Evolutionary conservation across 805 yeast species (phyloP).

Genomic region (Wickerhamomyces tratensis): DNA sequence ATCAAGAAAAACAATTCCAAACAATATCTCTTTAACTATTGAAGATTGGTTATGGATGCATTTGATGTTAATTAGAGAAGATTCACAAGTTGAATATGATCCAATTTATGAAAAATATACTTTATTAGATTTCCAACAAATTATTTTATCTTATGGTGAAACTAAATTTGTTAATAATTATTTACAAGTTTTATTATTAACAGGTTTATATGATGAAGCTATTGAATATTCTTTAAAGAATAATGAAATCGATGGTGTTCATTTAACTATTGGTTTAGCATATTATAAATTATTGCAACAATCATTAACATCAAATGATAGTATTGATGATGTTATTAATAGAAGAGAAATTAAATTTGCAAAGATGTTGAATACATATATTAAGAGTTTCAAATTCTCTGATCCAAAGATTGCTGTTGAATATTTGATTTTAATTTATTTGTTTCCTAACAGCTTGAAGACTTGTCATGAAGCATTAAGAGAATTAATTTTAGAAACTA

Average conservation of each 20-base stretch:
- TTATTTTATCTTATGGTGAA: slow-evolving; percentile 63
- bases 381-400: slow-evolving; percentile 70
- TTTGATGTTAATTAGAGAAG: slow-evolving; percentile 63
- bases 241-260: slow-evolving; percentile 82
- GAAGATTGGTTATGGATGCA: slow-evolving; percentile 99
- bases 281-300: slow-evolving; percentile 62
- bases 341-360: slow-evolving; percentile 37
- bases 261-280: slow-evolving; percentile 73
- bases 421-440: slow-evolving; percentile 63
- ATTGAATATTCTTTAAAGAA: slow-evolving; percentile 50
- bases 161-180: slow-evolving; percentile 63
- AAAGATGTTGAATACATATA: slow-evolving; percentile 67
- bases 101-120: slow-evolving; percentile 65
- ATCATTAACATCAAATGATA: slow-evolving; percentile 17
- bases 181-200: slow-evolving; percentile 60
- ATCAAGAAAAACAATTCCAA: slow-evolving; percentile 54
- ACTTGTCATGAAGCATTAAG: slow-evolving; percentile 71
- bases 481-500: slow-evolving; percentile 76
- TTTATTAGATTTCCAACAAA: slow-evolving; percentile 63
- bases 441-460: slow-evolving; percentile 38
- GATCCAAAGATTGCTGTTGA: slow-evolving; percentile 93
- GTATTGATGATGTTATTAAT: slow-evolving; percentile 24
- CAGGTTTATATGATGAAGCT: slow-evolving; percentile 79
- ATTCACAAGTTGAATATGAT: slow-evolving; percentile 28
- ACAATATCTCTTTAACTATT: slow-evolving; percentile 61